Evolutionary conservation across 129 eudicot genomes (phyloP), one percentile per base, ranked within the genome.

Genomic region (Glebionis coronaria): DNA sequence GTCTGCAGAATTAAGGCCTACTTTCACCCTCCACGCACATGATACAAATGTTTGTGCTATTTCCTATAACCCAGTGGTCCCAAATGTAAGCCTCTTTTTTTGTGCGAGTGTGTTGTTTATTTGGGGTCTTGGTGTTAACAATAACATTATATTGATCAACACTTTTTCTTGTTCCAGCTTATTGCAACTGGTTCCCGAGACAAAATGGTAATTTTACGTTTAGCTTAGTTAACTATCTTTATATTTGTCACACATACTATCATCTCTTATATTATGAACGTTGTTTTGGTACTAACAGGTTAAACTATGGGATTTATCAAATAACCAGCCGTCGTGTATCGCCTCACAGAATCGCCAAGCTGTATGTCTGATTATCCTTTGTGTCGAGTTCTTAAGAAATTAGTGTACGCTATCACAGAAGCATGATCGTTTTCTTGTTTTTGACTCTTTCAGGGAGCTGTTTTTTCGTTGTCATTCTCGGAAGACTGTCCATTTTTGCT

Each of bases 121-220:
- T 50, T 18, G 12, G 44, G 57, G 31, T 15, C 19, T 44, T 52
- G 49, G 15, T 12, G n/a, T n/a, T n/a, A n/a, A n/a, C n/a, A 4
- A 51, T 11, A 16, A 44, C 54, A 53, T 23, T 50, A 10, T 73
- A 21, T 79, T 85, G 54, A 83, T 63, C 62, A 58, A n/a, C 25
- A 20, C 28, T 23, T 11, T n/a, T 78, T 55, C 21, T 45, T 54
- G 38, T 79, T 50, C 56, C 79, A 93, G 98, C 85, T 93, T 73
- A 87, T 93, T 69, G 97, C 98, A 59, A 93, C 97, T 56, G 96
- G 95, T 68, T 93, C 98, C 59, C 83, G 68, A 61, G 98, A 93
- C 80, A 88, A 93, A 79, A 88, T 74, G 90, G 98, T 90, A 83
- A 76, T 44, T 56, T 63, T 38, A 44, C n/a, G 13, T 60, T 20